Base-by-base conservation (phyloP, 2,329 filamentous ascomycete species). In the Penicillium capsulatum region DNA sequence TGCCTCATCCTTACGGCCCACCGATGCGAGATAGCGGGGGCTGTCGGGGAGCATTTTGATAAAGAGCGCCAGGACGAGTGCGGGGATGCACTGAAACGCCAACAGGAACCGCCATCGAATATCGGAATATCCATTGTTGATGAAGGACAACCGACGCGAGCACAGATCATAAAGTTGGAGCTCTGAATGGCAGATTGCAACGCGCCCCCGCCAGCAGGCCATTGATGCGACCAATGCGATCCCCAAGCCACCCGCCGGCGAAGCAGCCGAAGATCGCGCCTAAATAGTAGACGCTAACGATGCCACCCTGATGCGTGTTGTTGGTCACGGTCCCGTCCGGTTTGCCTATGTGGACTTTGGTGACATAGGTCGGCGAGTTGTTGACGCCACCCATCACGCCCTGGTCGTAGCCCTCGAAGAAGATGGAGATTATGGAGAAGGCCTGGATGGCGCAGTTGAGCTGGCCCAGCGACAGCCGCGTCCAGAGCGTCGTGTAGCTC, bases 301-400 rank as follows among this genome's bases (percentile, higher is more conserved):
- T 68, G 26, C 74, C 74, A 6, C 74, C 74, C 51, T 76, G 70
- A 42, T 75, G 69, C 3, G 68, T 66, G 9, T 66, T 65, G 49
- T 72, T 58, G 8, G 72, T 76, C 17, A 75, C 66, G 3, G 61
- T 67, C 17, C 69, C 73, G 47, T 71, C 66, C 0, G 65, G 34
- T 15, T 36, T 42, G 11, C 74, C 73, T 31, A 76, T 74, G 31
- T 66, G 65, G 7, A 74, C 69, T 27, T 50, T 38, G 1, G 45
- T 51, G 10, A 63, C 51, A 31, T 73, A 73, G 24, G 55, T 53
- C 0, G 61, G 58, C 8, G 67, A 50, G 29, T 55, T 50, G 42
- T 73, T 76, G 34, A 76, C 71, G 28, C 69, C 69, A 34, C 73
- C 72, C 65, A 75, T 71, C n/a, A 76, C 72, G 36, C 73, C 73